Evolutionary conservation across 2,329 filamentous ascomycete species (phyloP).

Genomic region (Hypocrella siamensis): DNA sequence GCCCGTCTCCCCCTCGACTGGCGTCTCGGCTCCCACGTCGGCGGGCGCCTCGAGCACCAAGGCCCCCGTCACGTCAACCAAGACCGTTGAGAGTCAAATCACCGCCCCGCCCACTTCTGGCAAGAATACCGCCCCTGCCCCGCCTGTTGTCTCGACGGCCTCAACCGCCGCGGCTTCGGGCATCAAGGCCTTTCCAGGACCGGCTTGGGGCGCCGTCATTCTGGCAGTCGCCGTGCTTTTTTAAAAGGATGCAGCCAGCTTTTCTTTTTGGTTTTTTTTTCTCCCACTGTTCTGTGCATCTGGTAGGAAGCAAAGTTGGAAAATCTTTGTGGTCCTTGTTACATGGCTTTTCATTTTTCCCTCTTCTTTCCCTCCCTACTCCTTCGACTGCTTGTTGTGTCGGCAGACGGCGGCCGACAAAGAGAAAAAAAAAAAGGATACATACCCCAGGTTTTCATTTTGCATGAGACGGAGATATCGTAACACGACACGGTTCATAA

Average conservation of each 20-base stretch:
- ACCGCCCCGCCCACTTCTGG: neutral
- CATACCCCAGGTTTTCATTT: constrained; percentile 2
- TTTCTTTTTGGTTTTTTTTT: neutral
- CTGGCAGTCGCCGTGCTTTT: constrained; percentile 12
- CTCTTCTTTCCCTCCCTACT: too few species aligned
- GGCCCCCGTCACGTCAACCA: neutral
- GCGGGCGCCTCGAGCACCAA: constrained; percentile 4
- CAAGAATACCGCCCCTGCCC: constrained; percentile 2
- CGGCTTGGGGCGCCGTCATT: constrained; percentile 11
- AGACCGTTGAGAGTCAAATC: constrained; percentile 4
- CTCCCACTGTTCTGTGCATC: too few species aligned
- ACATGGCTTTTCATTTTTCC: too few species aligned
- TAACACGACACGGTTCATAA: neutral
- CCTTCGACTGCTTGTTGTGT: too few species aligned
- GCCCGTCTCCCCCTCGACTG: constrained; percentile 1
- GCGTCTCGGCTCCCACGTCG: constrained; percentile 3
- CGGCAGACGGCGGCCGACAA: too few species aligned
- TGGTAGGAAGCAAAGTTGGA: too few species aligned
- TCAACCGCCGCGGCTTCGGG: constrained; percentile 15
- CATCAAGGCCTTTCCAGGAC: constrained; percentile 8
- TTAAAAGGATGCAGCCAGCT: constrained; percentile 6
- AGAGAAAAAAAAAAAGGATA: neutral
- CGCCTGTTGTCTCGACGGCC: constrained; percentile 12
- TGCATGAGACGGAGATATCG: constrained; percentile 1
- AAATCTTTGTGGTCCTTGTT: too few species aligned